Percentiles rank a stretch among this genome's conserved stretches.
These are phyloP conservation scores for Diplodia intermedia DNA, from an alignment of 2,329 filamentous ascomycete genomes.

Conservation along the genomic window DNA sequence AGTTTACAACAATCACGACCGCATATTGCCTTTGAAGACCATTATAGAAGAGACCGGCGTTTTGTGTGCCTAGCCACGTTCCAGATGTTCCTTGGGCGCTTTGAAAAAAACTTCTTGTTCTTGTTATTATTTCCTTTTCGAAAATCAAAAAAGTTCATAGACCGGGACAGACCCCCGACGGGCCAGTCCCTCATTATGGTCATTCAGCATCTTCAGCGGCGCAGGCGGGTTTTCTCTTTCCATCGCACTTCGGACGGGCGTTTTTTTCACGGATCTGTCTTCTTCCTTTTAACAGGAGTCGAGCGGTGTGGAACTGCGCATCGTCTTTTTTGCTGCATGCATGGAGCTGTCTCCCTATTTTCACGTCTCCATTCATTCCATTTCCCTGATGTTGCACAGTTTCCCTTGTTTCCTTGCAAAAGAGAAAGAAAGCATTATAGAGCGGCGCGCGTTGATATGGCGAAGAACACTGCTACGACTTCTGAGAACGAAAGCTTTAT, in stretches of 20 bases:
- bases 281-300: conserved; percentile 20
- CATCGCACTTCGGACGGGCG: conserved; percentile 29
- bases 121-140: conserved; percentile 38
- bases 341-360: conserved; percentile 15
- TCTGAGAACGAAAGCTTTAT: conserved; percentile 30
- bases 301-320: conserved; percentile 25
- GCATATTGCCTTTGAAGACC: conserved; percentile 28
- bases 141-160: conserved; percentile 38
- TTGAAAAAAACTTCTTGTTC: conserved; percentile 34
- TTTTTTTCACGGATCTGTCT: conserved; percentile 24
- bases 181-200: conserved; percentile 22
- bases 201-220: conserved; percentile 30
- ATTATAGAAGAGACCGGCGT: conserved; percentile 35
- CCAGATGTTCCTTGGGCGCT: conserved; percentile 24
- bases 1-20: conserved; percentile 9
- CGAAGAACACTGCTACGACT: conserved; percentile 23
- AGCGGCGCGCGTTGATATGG: conserved; percentile 19
- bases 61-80: conserved; percentile 33
- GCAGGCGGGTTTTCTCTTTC: conserved; percentile 24
- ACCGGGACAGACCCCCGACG: conserved; percentile 8
- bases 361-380: background rate
- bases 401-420: conserved; percentile 12
- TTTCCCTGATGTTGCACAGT: background rate
- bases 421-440: conserved; percentile 29
- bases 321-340: conserved; percentile 16